Percentiles rank a stretch among this genome's conserved stretches.
Evolutionary conservation across 768 basidiomycete species (phyloP).

Genomic region (Auriscalpium vulgare): DNA sequence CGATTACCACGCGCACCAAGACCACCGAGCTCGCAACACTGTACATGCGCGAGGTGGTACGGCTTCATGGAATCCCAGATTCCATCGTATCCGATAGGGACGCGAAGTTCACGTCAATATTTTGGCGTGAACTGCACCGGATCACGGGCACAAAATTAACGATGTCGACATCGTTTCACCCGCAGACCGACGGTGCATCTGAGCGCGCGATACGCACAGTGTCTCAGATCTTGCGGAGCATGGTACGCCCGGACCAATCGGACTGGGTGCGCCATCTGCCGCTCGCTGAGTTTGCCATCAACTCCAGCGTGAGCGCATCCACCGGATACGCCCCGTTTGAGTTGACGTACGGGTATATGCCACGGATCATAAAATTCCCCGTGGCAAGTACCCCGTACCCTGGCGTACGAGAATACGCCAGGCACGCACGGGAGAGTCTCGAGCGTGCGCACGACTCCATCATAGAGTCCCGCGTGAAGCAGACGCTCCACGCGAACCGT

Average conservation of each 20-base stretch:
- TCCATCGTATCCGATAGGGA: neutral
- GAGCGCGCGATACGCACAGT: neutral
- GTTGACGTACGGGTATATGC: neutral
- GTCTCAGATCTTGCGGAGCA: neutral
- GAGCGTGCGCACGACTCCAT: neutral
- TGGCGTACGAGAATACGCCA: neutral
- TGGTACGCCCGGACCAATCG: neutral
- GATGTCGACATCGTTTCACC: neutral
- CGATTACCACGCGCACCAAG: neutral
- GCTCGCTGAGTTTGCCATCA: neutral
- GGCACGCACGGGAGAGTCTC: neutral
- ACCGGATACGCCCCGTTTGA: neutral
- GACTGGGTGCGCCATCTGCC: neutral
- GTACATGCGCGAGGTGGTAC: neutral
- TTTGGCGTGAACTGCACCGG: neutral
- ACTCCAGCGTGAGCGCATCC: neutral
- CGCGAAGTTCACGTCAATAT: neutral
- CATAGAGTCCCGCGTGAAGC: neutral
- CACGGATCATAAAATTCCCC: neutral
- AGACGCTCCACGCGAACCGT: neutral
- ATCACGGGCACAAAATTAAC: neutral
- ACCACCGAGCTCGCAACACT: neutral
- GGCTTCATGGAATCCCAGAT: neutral
- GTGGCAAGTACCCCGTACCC: neutral
- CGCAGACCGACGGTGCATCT: neutral